phyloP scores from a whole-genome alignment of 2,329 filamentous ascomycete genomes.

The Dendryphion nanum region DNA sequence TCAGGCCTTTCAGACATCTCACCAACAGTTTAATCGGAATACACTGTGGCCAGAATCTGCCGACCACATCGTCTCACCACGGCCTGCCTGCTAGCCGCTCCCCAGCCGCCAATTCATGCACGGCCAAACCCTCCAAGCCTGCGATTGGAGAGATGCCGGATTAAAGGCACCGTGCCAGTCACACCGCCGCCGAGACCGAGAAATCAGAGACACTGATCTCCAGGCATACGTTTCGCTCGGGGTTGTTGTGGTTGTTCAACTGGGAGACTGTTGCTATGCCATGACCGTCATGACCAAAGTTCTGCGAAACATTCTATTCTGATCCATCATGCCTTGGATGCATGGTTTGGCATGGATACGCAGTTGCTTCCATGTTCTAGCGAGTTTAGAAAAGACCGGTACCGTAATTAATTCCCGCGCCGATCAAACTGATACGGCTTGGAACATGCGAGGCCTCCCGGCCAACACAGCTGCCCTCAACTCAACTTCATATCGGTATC shows the following conservation, averaged over 20 bases:
- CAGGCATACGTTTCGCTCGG: constrained; percentile 19
- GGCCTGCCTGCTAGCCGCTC: constrained; percentile 1
- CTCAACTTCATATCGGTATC: no score
- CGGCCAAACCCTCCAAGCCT: not conserved
- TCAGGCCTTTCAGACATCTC: constrained; percentile 1
- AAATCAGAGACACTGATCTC: constrained; percentile 9
- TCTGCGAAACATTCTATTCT: constrained; percentile 18
- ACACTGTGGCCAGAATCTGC: constrained; percentile 9
- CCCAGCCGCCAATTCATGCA: constrained; percentile 9
- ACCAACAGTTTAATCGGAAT: constrained; percentile 3
- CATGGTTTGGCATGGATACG: constrained; percentile 3
- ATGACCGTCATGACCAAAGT: constrained; percentile 15
- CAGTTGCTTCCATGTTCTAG: not conserved
- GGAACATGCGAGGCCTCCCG: no score
- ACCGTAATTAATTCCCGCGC: constrained; percentile 8
- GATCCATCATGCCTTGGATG: constrained; percentile 12
- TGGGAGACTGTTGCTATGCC: constrained; percentile 12
- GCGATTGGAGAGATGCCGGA: not conserved
- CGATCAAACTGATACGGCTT: constrained; percentile 14
- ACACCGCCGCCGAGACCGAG: constrained; percentile 17
- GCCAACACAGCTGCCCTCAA: no score
- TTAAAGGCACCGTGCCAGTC: constrained; percentile 9
- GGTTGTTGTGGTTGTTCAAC: no score
- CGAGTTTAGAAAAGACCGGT: constrained; percentile 1
- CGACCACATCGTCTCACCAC: constrained; percentile 5